These are phyloP conservation scores for Tieghemiomyces parasiticus DNA, from an alignment of 192 early-diverging fungal genomes.

Conservation along the genomic window DNA sequence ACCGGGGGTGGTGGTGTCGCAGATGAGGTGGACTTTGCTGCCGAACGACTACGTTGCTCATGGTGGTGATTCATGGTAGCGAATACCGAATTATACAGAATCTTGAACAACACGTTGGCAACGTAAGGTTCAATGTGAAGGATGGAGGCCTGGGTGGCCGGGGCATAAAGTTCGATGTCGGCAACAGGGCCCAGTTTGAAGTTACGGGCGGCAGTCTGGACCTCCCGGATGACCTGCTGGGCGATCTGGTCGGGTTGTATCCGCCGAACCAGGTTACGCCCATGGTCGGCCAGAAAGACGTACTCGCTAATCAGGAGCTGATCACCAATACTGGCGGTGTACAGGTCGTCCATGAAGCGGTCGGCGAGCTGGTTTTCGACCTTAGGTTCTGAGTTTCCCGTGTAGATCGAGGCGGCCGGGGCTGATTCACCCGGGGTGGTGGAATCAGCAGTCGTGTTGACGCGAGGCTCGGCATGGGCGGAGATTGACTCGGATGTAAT, in stretches of 20 bases:
- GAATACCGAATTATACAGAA: slow-evolving; percentile 39
- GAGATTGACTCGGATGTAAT: slow-evolving; percentile 25
- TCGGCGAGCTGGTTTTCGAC: slow-evolving; percentile 31
- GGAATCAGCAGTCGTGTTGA: slow-evolving; percentile 15
- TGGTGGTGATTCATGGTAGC: slow-evolving; percentile 34
- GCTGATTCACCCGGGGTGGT: slow-evolving; percentile 10
- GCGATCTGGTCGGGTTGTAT: slow-evolving; percentile 37
- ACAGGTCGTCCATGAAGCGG: slow-evolving; percentile 40
- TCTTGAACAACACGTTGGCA: slow-evolving; percentile 39
- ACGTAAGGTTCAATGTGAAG: slow-evolving; percentile 41
- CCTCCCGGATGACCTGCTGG: slow-evolving; percentile 29
- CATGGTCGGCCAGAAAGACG: slow-evolving; percentile 34
- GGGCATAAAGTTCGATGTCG: slow-evolving; percentile 26
- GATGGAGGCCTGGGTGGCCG: slow-evolving; percentile 28
- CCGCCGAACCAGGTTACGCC: slow-evolving; percentile 36
- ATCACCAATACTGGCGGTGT: slow-evolving; percentile 42
- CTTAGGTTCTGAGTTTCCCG: slow-evolving; percentile 25
- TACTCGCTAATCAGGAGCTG: slow-evolving; percentile 45
- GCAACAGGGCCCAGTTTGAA: slow-evolving; percentile 32
- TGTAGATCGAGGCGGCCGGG: slow-evolving; percentile 26
- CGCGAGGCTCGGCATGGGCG: slow-evolving; percentile 19
- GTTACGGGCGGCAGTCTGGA: slow-evolving; percentile 25
- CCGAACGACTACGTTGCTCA: slow-evolving; percentile 2
- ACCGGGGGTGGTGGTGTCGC: slow-evolving; percentile 26
- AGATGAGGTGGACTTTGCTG: slow-evolving; percentile 3